These are phyloP conservation scores for Prinsepia uniflora DNA, from an alignment of 306 rosid genomes.

Conservation along the genomic window DNA sequence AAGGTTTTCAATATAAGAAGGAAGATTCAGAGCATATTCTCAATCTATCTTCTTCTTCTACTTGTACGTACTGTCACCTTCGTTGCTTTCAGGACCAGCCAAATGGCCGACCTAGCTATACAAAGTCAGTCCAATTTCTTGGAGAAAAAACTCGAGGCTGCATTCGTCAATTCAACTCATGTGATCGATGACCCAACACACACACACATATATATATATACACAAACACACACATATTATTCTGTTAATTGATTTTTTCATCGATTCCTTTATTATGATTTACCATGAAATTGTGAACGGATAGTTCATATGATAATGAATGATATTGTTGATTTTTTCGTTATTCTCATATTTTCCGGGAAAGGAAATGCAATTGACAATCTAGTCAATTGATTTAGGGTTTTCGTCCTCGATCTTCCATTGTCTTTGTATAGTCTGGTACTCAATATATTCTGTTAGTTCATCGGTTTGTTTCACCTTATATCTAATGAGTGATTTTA, in stretches of 20 bases:
- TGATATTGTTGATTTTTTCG: no score
- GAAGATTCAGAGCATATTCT: conserved; percentile 23
- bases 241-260: background rate
- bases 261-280: background rate
- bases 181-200: background rate
- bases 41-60: background rate
- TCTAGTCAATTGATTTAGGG: no score
- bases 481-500: no score
- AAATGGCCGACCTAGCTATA: background rate
- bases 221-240: no score
- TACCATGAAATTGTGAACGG: background rate
- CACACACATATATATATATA: background rate
- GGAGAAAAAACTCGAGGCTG: conserved; percentile 1
- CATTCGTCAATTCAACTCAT: background rate
- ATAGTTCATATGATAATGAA: no score
- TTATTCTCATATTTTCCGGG: no score
- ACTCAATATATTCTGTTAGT: no score
- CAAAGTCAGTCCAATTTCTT: background rate
- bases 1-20: background rate
- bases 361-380: no score
- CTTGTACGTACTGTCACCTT: conserved; percentile 7
- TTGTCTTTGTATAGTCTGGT: no score
- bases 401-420: no score
- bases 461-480: no score
- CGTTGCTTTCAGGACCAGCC: conserved; percentile 16